phyloP scores from a whole-genome alignment of 768 basidiomycete species.

The Ramaria sp. region DNA sequence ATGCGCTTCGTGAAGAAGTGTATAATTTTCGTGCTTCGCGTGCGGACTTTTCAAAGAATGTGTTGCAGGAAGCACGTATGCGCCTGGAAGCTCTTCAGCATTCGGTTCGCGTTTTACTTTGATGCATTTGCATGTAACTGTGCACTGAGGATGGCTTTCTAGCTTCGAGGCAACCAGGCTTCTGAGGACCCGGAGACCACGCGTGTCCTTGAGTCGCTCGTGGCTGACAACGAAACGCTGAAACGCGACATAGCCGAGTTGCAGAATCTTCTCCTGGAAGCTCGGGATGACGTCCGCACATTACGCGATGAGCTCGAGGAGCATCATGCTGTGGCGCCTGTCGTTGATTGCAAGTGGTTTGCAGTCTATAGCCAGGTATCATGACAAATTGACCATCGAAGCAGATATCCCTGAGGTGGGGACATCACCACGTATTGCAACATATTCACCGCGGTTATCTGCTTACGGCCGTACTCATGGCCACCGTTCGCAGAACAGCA shows the following conservation, averaged over 20 bases:
- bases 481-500: not conserved
- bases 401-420: not conserved
- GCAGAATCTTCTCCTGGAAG: conserved; percentile 58
- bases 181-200: conserved; percentile 29
- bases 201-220: conserved; percentile 66
- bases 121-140: not conserved
- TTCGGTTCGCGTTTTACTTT: conserved; percentile 30
- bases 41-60: conserved; percentile 53
- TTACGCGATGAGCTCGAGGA: conserved; percentile 73
- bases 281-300: conserved; percentile 62
- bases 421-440: not conserved
- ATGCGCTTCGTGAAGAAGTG: conserved; percentile 49
- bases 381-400: not conserved
- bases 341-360: not conserved
- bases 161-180: too few relatives aligned
- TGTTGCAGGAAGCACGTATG: conserved; percentile 53
- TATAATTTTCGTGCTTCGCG: conserved; percentile 51
- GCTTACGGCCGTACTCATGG: not conserved
- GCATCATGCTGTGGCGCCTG: conserved; percentile 34
- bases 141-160: too few relatives aligned
- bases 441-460: not conserved
- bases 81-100: conserved; percentile 49
- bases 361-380: not conserved
- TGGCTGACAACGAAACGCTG: conserved; percentile 73
- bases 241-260: conserved; percentile 77